Conservation (phyloP, 2,329 filamentous ascomycete species). For the Talaromyces sp. region DNA sequence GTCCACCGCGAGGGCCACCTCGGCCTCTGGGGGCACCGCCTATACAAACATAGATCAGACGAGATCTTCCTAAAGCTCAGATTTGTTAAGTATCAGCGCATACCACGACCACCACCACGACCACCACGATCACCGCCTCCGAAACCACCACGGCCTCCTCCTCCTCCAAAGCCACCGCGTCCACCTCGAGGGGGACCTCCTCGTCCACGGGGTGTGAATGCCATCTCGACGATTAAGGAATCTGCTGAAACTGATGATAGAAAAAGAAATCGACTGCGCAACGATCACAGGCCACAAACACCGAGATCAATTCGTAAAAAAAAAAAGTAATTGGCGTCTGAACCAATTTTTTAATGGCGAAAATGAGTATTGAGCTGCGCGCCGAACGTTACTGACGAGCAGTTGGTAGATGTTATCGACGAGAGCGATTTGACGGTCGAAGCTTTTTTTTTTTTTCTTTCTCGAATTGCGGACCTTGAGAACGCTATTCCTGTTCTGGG, state of each 20-base stretch:
- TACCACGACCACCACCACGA: conserved; percentile 13
- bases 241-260: background rate
- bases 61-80: background rate
- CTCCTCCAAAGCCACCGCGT: conserved; percentile 54
- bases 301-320: background rate
- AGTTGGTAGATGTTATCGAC: conserved; percentile 20
- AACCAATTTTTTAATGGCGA: background rate
- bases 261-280: background rate
- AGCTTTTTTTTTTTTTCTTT: conserved; percentile 37
- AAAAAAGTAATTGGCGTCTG: background rate
- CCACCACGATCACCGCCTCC: conserved; percentile 50
- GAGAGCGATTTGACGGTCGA: conserved; percentile 36
- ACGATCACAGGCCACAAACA: background rate
- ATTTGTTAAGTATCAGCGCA: background rate
- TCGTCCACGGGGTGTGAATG: conserved; percentile 19
- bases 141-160: conserved; percentile 52
- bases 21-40: conserved; percentile 17
- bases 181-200: conserved; percentile 58
- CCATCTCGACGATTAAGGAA: conserved; percentile 13
- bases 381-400: conserved; percentile 12
- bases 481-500: conserved; percentile 27
- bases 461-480: conserved; percentile 38
- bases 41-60: conserved; percentile 1
- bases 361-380: conserved; percentile 1
- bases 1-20: conserved; percentile 52